Evolutionary conservation across 768 basidiomycete genomes (phyloP).

Genomic region (Mycena venus): DNA sequence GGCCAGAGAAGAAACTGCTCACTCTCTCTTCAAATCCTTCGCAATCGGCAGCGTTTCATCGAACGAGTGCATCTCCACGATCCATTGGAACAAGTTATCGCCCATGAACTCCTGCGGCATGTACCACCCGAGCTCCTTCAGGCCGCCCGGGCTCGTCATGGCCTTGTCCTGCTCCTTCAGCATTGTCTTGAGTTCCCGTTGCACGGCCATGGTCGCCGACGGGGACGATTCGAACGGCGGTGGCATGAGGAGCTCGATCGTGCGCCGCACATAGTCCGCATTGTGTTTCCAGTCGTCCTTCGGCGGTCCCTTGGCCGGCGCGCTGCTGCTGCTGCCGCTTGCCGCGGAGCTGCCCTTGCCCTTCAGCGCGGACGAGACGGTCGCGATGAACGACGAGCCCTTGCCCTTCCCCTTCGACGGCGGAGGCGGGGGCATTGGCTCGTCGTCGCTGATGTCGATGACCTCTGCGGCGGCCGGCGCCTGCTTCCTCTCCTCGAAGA

Average conservation of each 20-base stretch:
- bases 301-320: constrained; percentile 37
- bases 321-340: constrained; percentile 13
- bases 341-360: constrained; percentile 18
- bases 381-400: constrained; percentile 18
- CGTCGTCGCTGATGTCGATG: constrained; percentile 37
- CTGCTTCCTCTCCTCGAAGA: constrained; percentile 52
- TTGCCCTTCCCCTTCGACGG: constrained; percentile 26
- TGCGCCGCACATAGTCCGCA: constrained; percentile 59
- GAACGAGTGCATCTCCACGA: constrained; percentile 82
- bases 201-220: constrained; percentile 68
- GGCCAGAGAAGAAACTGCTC: constrained; percentile 34
- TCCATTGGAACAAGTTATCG: constrained; percentile 81
- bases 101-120: constrained; percentile 75
- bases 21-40: constrained; percentile 68
- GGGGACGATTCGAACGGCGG: constrained; percentile 71
- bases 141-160: constrained; percentile 42
- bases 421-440: constrained; percentile 36
- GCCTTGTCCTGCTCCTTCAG: constrained; percentile 69
- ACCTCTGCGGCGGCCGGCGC: constrained; percentile 27
- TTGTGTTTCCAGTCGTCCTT: constrained; percentile 70
- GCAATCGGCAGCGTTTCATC: constrained; percentile 71
- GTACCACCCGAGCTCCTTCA: constrained; percentile 78
- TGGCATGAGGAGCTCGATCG: constrained; percentile 64
- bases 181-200: constrained; percentile 72
- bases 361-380: constrained; percentile 16